Evolutionary conservation across 2,329 filamentous ascomycete genomes (phyloP).

Genomic region (Pseudonectria foliicola): DNA sequence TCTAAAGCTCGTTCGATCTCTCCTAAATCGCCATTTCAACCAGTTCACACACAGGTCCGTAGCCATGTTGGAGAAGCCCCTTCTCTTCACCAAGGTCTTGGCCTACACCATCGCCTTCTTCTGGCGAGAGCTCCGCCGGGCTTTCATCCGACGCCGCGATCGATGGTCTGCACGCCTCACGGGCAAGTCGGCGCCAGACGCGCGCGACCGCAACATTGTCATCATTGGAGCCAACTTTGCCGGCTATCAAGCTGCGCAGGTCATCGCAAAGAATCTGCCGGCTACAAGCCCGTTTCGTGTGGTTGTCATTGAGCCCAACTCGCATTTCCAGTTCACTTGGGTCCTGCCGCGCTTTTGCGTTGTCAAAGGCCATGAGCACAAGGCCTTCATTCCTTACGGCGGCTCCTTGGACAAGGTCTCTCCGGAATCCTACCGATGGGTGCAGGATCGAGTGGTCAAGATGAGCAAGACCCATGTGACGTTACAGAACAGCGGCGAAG

Average conservation of each 20-base stretch:
- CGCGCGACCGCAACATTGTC: slow-evolving; percentile 39
- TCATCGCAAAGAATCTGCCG: slow-evolving; percentile 42
- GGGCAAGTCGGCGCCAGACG: slow-evolving; percentile 4
- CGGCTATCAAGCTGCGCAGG: slow-evolving; percentile 41
- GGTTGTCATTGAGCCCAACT: slow-evolving; percentile 51
- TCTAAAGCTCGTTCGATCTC: too few relatives aligned
- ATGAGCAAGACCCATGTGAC: slow-evolving; percentile 32
- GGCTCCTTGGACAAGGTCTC: slow-evolving; percentile 30
- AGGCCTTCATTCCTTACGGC: slow-evolving; percentile 54
- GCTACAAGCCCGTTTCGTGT: slow-evolving; percentile 40
- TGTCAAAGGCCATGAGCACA: slow-evolving; percentile 44
- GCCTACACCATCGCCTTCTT: slow-evolving; percentile 19
- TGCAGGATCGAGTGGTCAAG: slow-evolving; percentile 34
- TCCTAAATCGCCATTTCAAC: too few relatives aligned
- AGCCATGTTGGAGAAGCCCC: slow-evolving; percentile 24
- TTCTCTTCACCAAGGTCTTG: slow-evolving; percentile 24
- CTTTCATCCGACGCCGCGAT: slow-evolving; percentile 6
- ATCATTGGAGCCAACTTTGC: slow-evolving; percentile 53
- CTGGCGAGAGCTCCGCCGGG: slow-evolving; percentile 14
- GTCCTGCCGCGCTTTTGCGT: slow-evolving; percentile 53
- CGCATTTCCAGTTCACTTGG: slow-evolving; percentile 56
- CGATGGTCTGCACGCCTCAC: slow-evolving; percentile 5
- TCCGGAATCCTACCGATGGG: slow-evolving; percentile 29
- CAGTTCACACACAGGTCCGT: too few relatives aligned
- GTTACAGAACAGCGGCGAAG: slow-evolving; percentile 33